Conservation (phyloP, 371 early-diverging fungal species). For the Dichotomocladium elegans region DNA sequence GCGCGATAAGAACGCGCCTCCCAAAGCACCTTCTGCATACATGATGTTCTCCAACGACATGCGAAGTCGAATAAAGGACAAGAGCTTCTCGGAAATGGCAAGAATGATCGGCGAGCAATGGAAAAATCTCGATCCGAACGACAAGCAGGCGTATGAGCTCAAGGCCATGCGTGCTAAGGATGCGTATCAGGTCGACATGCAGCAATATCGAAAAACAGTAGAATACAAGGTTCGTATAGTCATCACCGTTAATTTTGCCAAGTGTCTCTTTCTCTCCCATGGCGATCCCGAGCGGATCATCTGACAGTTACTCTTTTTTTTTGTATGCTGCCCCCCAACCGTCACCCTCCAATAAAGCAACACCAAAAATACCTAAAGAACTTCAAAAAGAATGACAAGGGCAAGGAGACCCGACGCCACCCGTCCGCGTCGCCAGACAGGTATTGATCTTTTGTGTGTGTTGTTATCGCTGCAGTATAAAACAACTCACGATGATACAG, state of each 20-base stretch:
- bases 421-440: constrained; percentile 5
- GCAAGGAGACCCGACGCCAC: not conserved
- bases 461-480: no score
- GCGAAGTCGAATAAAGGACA: constrained; percentile 41
- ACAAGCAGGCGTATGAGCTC: constrained; percentile 37
- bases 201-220: constrained; percentile 39
- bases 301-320: not conserved
- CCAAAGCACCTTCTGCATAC: constrained; percentile 54
- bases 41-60: constrained; percentile 52
- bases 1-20: constrained; percentile 48
- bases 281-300: constrained; percentile 20
- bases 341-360: not conserved
- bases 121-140: constrained; percentile 29
- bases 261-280: no score
- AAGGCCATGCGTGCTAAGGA: constrained; percentile 34
- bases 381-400: constrained; percentile 7
- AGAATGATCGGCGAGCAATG: constrained; percentile 50
- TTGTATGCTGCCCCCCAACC: not conserved
- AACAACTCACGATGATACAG: no score
- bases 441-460: no score
- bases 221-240: constrained; percentile 21
- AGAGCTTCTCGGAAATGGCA: constrained; percentile 47
- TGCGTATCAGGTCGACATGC: constrained; percentile 29
- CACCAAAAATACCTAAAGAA: constrained; percentile 5
- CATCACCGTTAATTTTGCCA: not conserved